Base-by-base conservation (phyloP, 1,284 basidiomycete genomes). In the Xerocomus amazonicus region DNA sequence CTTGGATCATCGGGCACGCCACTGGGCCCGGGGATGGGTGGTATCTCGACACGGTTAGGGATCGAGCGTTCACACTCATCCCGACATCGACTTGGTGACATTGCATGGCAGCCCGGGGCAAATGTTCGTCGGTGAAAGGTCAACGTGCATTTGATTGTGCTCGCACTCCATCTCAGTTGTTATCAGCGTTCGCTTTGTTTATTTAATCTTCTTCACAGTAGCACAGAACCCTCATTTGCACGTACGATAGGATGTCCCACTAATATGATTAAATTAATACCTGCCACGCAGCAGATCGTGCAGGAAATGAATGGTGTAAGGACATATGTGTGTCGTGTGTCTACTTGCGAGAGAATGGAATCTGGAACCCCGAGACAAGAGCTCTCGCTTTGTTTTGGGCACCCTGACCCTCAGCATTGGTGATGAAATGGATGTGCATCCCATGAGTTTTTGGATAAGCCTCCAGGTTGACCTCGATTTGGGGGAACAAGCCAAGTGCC, bases 401-500 rank as follows among this genome's bases (percentile, higher is more conserved):
- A 32, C 90, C 90, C 28, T 83, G 72, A 0, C 94, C 94, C 44
- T 76, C 75, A 4, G 89, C 85, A 64, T 87, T 92, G 34, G 94
- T 96, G 54, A 93, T 78, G 67, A 94, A 93, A 66, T 93, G 88
- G 43, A 97, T 83, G 66, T 96, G 89, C 81, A 97, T 90, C 33
- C 94, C 94, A 63, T 87, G 87, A 47, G 83, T 67, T 57, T 80
- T 81, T 7, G 91, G 90, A 66, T 96, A 97, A 36, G 87, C 71
- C 65, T 97, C 93, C 52, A 88, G 70, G 70, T 96, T 97, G 66
- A 92, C 85, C 71, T 97, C 94, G 50, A 97, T 85, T 69, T 94
- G 90, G 4, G 96, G 96, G 78, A 97, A 99, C 56, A 96, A 79
- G 9, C 80, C 84, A 80, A 98, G 88, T 0, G 94, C 93, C 14